Conservation (phyloP, 208 protist species). For the Acanthamoeba triangularis region DNA sequence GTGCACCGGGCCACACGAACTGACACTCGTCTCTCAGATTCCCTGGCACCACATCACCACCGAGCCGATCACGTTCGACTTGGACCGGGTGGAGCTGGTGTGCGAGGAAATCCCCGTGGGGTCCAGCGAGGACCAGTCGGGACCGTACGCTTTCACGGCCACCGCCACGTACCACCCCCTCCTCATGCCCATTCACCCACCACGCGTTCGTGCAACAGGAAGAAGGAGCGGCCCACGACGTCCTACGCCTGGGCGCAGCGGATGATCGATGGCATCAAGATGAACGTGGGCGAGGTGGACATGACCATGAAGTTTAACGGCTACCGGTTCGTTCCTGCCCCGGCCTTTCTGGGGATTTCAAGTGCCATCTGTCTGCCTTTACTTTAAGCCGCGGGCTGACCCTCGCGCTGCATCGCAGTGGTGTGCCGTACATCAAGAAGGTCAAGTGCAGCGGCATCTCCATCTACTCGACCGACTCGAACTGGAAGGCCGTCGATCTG, state of each 20-base stretch:
- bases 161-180: background rate
- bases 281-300: conserved; percentile 61
- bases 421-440: conserved; percentile 37
- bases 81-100: conserved; percentile 35
- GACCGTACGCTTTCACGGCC: background rate
- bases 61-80: conserved; percentile 48
- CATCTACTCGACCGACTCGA: conserved; percentile 49
- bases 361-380: background rate
- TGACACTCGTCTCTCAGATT: background rate
- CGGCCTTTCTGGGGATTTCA: background rate
- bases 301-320: conserved; percentile 69
- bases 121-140: background rate
- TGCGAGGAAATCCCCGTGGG: conserved; percentile 7
- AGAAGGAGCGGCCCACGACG: conserved; percentile 31
- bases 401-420: background rate
- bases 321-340: background rate
- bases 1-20: too few relatives aligned
- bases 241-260: conserved; percentile 53
- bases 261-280: conserved; percentile 66
- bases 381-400: background rate
- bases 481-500: conserved; percentile 63
- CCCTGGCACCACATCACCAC: conserved; percentile 54
- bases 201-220: background rate
- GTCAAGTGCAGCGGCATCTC: conserved; percentile 43
- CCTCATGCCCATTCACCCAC: background rate